Conservation (phyloP, 2,329 filamentous ascomycete genomes). For the Aureobasidium sp. region DNA sequence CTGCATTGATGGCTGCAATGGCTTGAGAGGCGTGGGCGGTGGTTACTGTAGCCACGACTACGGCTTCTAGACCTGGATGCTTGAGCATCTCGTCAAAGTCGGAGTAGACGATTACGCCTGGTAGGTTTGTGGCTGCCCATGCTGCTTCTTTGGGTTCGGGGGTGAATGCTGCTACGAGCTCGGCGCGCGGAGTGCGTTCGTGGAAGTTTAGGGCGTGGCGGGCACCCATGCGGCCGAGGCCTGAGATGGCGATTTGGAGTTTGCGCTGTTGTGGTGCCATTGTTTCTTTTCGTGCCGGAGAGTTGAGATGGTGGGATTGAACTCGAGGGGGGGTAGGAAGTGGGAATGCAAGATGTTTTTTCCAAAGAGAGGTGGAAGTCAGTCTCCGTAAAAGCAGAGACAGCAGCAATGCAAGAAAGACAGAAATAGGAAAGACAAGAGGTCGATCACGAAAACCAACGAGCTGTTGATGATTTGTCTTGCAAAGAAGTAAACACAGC, state of each 20-base stretch:
- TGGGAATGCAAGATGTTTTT: no score
- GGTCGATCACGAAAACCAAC: neutral
- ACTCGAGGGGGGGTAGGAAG: no score
- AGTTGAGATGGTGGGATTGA: no score
- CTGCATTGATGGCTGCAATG: slow-evolving; percentile 48
- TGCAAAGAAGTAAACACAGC: neutral
- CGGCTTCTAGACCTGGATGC: slow-evolving; percentile 49
- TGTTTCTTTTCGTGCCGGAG: no score
- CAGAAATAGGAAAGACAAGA: neutral
- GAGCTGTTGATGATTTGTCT: neutral
- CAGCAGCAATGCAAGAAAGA: neutral
- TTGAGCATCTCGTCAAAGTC: slow-evolving; percentile 52
- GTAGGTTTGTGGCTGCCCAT: slow-evolving; percentile 47
- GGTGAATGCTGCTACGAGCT: slow-evolving; percentile 43
- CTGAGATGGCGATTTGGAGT: slow-evolving; percentile 40
- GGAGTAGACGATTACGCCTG: slow-evolving; percentile 47
- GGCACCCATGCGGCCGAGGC: slow-evolving; percentile 45
- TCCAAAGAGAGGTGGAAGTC: neutral
- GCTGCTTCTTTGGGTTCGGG: slow-evolving; percentile 35
- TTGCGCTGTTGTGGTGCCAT: slow-evolving; percentile 26
- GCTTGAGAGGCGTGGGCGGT: slow-evolving; percentile 52
- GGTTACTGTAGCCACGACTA: slow-evolving; percentile 49
- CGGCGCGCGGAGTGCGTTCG: slow-evolving; percentile 39
- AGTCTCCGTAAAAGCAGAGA: neutral
- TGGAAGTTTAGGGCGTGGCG: slow-evolving; percentile 44